Conservation (phyloP, 1,284 basidiomycete genomes). For the Ganoderma sp. region DNA sequence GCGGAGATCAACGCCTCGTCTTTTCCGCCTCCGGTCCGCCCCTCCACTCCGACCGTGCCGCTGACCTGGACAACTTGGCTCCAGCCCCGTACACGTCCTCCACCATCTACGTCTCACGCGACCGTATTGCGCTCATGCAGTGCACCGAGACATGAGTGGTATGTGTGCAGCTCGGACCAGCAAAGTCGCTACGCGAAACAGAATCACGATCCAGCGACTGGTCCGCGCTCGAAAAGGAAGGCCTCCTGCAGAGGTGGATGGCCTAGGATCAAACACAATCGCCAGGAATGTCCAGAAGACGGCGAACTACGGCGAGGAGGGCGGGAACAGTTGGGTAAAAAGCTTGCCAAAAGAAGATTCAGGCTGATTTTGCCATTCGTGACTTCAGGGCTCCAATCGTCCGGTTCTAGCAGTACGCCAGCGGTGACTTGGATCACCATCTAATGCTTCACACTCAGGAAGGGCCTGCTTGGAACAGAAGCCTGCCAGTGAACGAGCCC, state of each 20-base stretch:
- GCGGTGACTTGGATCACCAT: slow-evolving; percentile 8
- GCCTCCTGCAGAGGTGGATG: neutral
- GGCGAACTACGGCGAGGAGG: slow-evolving; percentile 10
- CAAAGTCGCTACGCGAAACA: neutral
- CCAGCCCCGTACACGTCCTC: neutral
- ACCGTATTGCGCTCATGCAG: neutral
- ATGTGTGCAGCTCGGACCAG: neutral
- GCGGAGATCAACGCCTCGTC: slow-evolving; percentile 14
- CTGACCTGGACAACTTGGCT: neutral
- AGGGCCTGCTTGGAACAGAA: slow-evolving; percentile 7
- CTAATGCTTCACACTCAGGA: neutral
- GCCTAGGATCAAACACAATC: slow-evolving; percentile 15
- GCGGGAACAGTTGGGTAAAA: slow-evolving; percentile 1
- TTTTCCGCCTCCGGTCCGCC: neutral
- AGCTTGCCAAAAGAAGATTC: neutral
- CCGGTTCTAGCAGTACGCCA: neutral
- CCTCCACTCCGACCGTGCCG: neutral
- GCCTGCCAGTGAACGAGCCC: neutral
- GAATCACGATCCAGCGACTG: slow-evolving; percentile 8
- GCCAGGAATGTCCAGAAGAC: slow-evolving; percentile 11
- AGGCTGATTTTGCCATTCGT: slow-evolving; percentile 17
- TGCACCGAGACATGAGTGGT: neutral
- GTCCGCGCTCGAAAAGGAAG: slow-evolving; percentile 1
- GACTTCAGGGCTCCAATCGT: slow-evolving; percentile 20
- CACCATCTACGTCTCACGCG: neutral